phyloP scores from a whole-genome alignment of 2,329 filamentous ascomycete species.

The Ophiocordyceps camponoti-leonardi region DNA sequence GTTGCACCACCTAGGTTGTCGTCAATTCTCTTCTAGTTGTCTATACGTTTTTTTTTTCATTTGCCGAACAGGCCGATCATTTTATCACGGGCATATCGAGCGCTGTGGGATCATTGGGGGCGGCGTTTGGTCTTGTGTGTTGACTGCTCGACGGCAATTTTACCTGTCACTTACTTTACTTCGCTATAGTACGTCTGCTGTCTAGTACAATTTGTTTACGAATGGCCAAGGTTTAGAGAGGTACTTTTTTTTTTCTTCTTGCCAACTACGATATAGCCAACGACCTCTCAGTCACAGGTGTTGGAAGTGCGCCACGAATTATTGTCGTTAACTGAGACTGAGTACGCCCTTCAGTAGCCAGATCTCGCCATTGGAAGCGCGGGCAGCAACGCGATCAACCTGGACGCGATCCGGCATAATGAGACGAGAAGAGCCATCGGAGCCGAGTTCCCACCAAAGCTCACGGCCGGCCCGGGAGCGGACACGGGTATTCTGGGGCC shows the following conservation, averaged over 20 bases:
- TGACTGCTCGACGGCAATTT: not conserved
- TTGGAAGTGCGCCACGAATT: not conserved
- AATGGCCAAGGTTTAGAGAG: not conserved
- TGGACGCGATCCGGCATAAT: slow-evolving; percentile 66
- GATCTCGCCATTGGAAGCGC: slow-evolving; percentile 76
- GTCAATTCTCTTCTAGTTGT: not conserved
- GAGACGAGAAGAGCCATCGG: slow-evolving; percentile 43
- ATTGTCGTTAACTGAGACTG: slow-evolving; percentile 13
- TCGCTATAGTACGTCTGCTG: too few relatives aligned
- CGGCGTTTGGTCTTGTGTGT: not conserved
- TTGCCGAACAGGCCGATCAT: not conserved
- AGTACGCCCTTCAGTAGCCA: slow-evolving; percentile 50
- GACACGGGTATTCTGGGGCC: slow-evolving; percentile 48
- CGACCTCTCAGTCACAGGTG: not conserved
- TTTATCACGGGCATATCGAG: not conserved
- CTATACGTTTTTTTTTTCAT: not conserved
- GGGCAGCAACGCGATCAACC: slow-evolving; percentile 55
- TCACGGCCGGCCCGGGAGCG: slow-evolving; percentile 46
- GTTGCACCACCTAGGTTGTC: not conserved
- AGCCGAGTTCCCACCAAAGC: slow-evolving; percentile 64
- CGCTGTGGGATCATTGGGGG: not conserved
- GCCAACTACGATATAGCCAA: not conserved
- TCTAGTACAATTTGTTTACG: not conserved
- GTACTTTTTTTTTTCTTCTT: too few relatives aligned
- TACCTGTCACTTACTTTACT: not conserved